These are phyloP conservation scores for Penicillium goetzii DNA, from an alignment of 495 filamentous ascomycete genomes.

Conservation along the genomic window DNA sequence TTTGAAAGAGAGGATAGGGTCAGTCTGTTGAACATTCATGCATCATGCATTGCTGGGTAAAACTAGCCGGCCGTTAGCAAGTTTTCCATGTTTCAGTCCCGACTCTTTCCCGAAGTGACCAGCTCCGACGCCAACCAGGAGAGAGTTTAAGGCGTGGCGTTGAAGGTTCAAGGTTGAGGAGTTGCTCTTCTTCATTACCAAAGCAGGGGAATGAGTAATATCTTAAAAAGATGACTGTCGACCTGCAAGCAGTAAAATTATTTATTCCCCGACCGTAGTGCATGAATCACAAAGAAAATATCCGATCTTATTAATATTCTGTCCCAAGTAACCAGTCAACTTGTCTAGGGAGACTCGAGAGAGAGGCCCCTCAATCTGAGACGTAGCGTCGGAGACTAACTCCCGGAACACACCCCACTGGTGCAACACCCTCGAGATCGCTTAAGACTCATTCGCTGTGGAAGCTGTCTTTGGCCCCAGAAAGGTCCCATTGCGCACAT, in stretches of 20 bases:
- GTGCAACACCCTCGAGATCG: constrained; percentile 16
- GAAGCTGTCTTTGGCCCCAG: constrained; percentile 16
- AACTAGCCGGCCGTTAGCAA: not conserved
- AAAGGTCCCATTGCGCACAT: constrained; percentile 1
- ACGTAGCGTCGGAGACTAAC: constrained; percentile 33
- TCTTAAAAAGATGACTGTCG: not conserved
- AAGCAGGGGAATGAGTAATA: not conserved
- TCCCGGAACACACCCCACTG: constrained; percentile 20
- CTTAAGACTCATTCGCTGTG: constrained; percentile 17
- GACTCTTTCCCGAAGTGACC: constrained; percentile 8
- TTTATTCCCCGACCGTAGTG: not conserved
- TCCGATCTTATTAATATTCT: too few species aligned
- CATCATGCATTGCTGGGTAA: not conserved
- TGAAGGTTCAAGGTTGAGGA: not conserved
- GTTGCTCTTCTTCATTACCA: not conserved
- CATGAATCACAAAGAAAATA: not conserved
- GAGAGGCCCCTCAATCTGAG: constrained; percentile 22
- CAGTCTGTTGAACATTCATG: not conserved
- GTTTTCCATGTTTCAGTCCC: constrained; percentile 10
- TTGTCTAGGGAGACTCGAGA: too few species aligned
- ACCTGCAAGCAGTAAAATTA: not conserved
- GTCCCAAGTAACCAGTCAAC: too few species aligned
- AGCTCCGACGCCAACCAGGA: not conserved
- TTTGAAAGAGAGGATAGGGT: not conserved
- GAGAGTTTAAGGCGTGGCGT: not conserved